Evolutionary conservation across 2,329 filamentous ascomycete species (phyloP).

Genomic region (Alternaria longipes): DNA sequence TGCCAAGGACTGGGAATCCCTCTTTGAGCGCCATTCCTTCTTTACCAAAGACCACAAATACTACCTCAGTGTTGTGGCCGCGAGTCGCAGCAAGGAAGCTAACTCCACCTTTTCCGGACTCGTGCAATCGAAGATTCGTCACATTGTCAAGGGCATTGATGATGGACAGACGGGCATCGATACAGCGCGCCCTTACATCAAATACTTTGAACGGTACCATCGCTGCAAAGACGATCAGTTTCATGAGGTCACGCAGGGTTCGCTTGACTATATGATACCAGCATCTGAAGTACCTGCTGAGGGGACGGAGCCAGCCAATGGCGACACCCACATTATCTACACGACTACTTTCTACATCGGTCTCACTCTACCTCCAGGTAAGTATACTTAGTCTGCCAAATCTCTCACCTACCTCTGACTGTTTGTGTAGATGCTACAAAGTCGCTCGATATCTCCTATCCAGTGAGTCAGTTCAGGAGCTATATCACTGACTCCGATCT

Average conservation of each 20-base stretch:
- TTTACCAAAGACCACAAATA: conserved; percentile 95
- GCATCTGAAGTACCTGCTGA: conserved; percentile 57
- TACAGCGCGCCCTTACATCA: conserved; percentile 89
- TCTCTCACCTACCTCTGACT: conserved; percentile 12
- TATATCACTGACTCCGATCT: conserved; percentile 79
- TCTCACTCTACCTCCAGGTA: conserved; percentile 79
- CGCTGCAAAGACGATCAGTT: conserved; percentile 70
- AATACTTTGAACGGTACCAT: conserved; percentile 87
- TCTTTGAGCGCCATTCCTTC: conserved; percentile 91
- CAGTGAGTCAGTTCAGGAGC: conserved; percentile 87
- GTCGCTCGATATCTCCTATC: conserved; percentile 78
- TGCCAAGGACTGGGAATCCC: conserved; percentile 81
- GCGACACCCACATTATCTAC: conserved; percentile 68
- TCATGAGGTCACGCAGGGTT: conserved; percentile 69
- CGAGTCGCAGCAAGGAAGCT: conserved; percentile 82
- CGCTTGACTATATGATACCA: conserved; percentile 67
- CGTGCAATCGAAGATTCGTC: conserved; percentile 90
- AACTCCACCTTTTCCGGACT: conserved; percentile 90
- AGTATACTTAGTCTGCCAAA: conserved; percentile 39
- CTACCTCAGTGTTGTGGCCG: conserved; percentile 87
- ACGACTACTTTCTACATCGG: conserved; percentile 97
- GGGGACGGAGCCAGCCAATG: conserved; percentile 45
- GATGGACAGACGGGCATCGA: conserved; percentile 77
- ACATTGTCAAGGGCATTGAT: conserved; percentile 85
- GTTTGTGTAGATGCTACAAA: conserved; percentile 65